A percentile compares a stretch with the other conserved stretches of the same genome.
Conservation (phyloP, 768 basidiomycete species). For the Auriscalpium vulgare region DNA sequence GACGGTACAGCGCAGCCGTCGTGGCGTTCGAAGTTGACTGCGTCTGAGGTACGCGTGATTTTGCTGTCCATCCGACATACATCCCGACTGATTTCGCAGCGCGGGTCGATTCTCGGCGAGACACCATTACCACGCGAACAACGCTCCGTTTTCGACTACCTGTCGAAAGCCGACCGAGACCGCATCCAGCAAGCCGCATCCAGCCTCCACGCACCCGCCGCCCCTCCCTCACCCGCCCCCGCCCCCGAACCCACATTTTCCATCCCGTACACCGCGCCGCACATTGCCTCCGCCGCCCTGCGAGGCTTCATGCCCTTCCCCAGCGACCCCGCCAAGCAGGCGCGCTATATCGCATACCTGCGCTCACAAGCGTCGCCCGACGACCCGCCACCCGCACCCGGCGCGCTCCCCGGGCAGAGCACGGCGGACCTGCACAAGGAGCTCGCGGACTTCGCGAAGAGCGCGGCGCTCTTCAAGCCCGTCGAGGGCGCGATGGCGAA, state of each 20-base stretch:
- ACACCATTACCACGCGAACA: constrained; percentile 58
- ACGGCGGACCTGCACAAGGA: constrained; percentile 74
- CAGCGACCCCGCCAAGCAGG: constrained; percentile 68
- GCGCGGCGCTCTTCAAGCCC: constrained; percentile 87
- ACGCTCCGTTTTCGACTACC: constrained; percentile 87
- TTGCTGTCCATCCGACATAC: neutral
- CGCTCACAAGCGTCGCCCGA: constrained; percentile 53
- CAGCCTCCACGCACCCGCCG: constrained; percentile 15
- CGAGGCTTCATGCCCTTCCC: constrained; percentile 87
- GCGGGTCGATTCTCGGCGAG: constrained; percentile 81
- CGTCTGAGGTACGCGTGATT: constrained; percentile 3
- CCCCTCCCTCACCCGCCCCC: constrained; percentile 23
- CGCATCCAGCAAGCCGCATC: constrained; percentile 58
- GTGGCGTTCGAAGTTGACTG: constrained; percentile 10
- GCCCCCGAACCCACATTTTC: constrained; percentile 23
- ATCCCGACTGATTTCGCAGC: constrained; percentile 32
- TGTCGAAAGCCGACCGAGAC: constrained; percentile 88
- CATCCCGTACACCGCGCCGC: constrained; percentile 47
- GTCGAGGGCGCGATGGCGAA: constrained; percentile 88
- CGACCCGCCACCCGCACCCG: constrained; percentile 35
- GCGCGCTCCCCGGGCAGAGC: constrained; percentile 49
- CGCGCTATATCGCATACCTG: constrained; percentile 79
- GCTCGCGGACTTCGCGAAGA: constrained; percentile 76
- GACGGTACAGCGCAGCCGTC: constrained; percentile 38
- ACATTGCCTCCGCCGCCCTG: constrained; percentile 80